Evolutionary conservation across 139 green algal species (phyloP).

Genomic region (Chlamydomonas sp.): DNA sequence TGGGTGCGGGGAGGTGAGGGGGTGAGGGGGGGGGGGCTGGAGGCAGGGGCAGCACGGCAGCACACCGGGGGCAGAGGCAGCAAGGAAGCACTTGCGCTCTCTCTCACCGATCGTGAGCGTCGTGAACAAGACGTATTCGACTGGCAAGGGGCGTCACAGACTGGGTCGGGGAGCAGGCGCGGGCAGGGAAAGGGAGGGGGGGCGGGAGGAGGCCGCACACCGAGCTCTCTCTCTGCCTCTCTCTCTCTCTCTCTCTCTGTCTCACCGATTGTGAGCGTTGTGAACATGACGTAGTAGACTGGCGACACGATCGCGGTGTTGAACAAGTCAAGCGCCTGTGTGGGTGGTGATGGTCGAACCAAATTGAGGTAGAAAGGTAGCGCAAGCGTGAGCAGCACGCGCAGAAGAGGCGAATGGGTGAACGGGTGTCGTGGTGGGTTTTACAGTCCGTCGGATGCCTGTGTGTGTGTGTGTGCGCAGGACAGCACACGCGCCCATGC

Average conservation of each 20-base stretch:
- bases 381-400: neutral
- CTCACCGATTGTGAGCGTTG: conserved; percentile 70
- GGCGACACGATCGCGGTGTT: conserved; percentile 95
- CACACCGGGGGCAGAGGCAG: too few relatives aligned
- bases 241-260: neutral
- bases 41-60: too few relatives aligned
- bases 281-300: conserved; percentile 99
- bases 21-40: too few relatives aligned
- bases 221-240: neutral
- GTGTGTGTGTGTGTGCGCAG: too few relatives aligned
- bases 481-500: too few relatives aligned
- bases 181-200: neutral
- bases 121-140: conserved; percentile 99
- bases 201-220: neutral
- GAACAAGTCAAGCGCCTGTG: conserved; percentile 86
- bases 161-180: neutral
- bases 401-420: too few relatives aligned
- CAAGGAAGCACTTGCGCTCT: too few relatives aligned
- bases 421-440: too few relatives aligned
- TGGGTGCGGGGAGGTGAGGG: too few relatives aligned
- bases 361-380: neutral
- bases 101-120: conserved; percentile 79
- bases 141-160: conserved; percentile 62
- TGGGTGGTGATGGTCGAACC: neutral
- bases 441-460: too few relatives aligned